Percentiles rank a stretch among this genome's conserved stretches.
phyloP scores from a whole-genome alignment of 1,139 yeast genomes.

The Sugiyamaella castrensis region DNA sequence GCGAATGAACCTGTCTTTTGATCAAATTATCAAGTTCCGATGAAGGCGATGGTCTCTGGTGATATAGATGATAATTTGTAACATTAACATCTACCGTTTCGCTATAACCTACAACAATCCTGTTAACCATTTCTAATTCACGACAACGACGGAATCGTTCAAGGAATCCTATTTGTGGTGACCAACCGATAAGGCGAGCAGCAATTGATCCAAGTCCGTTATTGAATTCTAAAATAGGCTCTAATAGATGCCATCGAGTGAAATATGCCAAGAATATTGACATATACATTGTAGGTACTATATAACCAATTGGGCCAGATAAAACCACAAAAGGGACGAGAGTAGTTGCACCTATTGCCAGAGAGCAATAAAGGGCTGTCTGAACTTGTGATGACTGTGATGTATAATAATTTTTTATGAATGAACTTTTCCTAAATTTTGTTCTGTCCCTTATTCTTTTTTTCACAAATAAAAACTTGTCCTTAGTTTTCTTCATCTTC shows the following conservation, averaged over 20 bases:
- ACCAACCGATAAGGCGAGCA: slow-evolving; percentile 15
- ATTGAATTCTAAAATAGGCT: not conserved
- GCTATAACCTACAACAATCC: slow-evolving; percentile 23
- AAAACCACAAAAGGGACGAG: not conserved
- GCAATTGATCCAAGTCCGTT: slow-evolving; percentile 3
- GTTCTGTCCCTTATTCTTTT: not conserved
- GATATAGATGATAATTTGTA: slow-evolving; percentile 22
- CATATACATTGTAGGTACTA: slow-evolving; percentile 6
- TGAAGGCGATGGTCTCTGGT: slow-evolving; percentile 4
- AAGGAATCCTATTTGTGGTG: slow-evolving; percentile 5
- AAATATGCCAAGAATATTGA: not conserved
- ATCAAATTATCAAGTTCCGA: slow-evolving; percentile 6
- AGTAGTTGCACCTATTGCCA: not conserved
- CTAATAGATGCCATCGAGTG: slow-evolving; percentile 4
- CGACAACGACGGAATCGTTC: slow-evolving; percentile 14
- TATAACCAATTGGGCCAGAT: not conserved
- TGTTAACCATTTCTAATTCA: slow-evolving; percentile 21
- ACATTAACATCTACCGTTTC: slow-evolving; percentile 23
- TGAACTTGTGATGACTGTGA: not conserved
- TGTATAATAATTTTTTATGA: not conserved
- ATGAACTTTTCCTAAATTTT: not conserved
- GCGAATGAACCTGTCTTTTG: slow-evolving; percentile 9
- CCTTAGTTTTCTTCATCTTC: not conserved
- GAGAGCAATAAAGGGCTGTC: not conserved
- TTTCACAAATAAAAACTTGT: not conserved